phyloP scores from a whole-genome alignment of 2,329 filamentous ascomycete species.

The Trichoderma polysporum region DNA sequence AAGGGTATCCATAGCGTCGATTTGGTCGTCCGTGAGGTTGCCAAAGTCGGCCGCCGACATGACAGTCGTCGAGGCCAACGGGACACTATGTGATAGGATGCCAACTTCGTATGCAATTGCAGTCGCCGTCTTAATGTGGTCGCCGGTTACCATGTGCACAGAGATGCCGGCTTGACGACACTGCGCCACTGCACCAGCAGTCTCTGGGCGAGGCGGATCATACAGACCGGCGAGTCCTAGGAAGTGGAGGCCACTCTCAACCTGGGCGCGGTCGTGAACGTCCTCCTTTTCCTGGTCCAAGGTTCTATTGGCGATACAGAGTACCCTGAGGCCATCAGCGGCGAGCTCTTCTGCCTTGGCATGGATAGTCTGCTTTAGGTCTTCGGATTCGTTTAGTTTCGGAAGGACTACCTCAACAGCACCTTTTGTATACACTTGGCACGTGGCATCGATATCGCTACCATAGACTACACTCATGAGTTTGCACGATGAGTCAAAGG shows the following conservation, averaged over 20 bases:
- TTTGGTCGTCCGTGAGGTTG: conserved; percentile 58
- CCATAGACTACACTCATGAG: conserved; percentile 70
- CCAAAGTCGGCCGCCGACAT: conserved; percentile 66
- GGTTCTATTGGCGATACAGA: conserved; percentile 60
- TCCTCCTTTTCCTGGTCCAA: conserved; percentile 39
- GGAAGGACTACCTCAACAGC: conserved; percentile 58
- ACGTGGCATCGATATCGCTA: conserved; percentile 34
- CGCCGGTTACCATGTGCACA: conserved; percentile 69
- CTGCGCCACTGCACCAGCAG: conserved; percentile 57
- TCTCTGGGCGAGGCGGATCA: conserved; percentile 69
- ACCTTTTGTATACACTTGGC: conserved; percentile 56
- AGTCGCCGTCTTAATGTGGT: conserved; percentile 66
- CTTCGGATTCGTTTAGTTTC: conserved; percentile 48
- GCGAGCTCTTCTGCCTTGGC: conserved; percentile 57
- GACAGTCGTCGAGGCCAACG: conserved; percentile 45
- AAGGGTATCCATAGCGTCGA: conserved; percentile 60
- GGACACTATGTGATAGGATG: conserved; percentile 48
- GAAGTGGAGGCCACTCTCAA: conserved; percentile 60
- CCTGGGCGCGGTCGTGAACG: conserved; percentile 48
- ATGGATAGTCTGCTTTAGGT: conserved; percentile 47
- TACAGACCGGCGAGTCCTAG: conserved; percentile 72
- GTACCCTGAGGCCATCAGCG: conserved; percentile 64
- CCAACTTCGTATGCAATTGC: conserved; percentile 66
- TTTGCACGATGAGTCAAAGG: conserved; percentile 72
- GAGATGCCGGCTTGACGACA: conserved; percentile 62